Percentiles rank a stretch among this genome's conserved stretches.
Evolutionary conservation across 257 asterid species (phyloP).

Genomic region (Primulina eburnea): DNA sequence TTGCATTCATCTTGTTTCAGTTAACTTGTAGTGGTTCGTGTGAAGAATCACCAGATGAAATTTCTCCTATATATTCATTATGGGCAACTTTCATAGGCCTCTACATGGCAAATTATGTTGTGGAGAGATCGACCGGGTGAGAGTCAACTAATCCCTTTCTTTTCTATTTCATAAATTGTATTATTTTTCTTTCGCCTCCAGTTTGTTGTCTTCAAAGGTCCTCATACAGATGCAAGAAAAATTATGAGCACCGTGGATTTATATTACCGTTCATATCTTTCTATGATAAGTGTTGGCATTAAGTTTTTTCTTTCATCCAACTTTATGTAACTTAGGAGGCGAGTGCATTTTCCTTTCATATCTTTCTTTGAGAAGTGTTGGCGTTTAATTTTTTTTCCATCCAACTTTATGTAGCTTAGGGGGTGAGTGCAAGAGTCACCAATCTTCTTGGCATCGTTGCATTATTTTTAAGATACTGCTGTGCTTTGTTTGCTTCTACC

Average conservation of each 20-base stretch:
- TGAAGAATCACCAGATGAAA: conserved; percentile 85
- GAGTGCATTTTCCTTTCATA: not conserved
- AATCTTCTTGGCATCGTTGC: conserved; percentile 15
- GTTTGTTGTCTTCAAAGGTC: conserved; percentile 17
- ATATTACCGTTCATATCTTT: not conserved
- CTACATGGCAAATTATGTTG: conserved; percentile 99
- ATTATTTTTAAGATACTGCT: not conserved
- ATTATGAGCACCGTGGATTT: conserved; percentile 4
- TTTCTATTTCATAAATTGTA: conserved; percentile 2
- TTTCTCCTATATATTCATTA: conserved; percentile 91
- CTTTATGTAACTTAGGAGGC: not conserved
- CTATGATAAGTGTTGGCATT: not conserved
- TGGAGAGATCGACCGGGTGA: conserved; percentile 96
- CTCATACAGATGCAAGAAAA: not conserved
- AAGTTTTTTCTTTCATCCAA: not conserved
- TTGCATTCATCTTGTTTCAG: conserved; percentile 46
- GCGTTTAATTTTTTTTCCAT: too few relatives aligned
- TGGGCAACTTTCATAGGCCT: conserved; percentile 99
- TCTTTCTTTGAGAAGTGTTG: too few relatives aligned
- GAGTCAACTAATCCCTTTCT: conserved; percentile 29
- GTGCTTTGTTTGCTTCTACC: conserved; percentile 9
- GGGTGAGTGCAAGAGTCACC: conserved; percentile 6
- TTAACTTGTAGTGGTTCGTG: conserved; percentile 75
- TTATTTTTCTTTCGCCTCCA: conserved; percentile 3
- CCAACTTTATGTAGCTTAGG: too few relatives aligned